phyloP scores from a whole-genome alignment of 2,329 filamentous ascomycete genomes.

The Aotearoamyces nothofagi region DNA sequence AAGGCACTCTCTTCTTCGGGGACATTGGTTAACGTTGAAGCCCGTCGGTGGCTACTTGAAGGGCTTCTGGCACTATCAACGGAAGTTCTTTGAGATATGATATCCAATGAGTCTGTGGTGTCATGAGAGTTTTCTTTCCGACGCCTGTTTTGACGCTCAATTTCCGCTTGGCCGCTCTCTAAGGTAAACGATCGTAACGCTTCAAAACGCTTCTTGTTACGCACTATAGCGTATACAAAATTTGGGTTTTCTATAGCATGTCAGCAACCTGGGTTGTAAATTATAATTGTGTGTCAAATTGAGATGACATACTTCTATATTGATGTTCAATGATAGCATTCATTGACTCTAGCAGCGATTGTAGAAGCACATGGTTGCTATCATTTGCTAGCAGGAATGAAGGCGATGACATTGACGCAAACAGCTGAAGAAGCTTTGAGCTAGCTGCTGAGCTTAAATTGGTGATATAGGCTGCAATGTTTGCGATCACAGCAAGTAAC shows the following conservation, averaged over 20 bases:
- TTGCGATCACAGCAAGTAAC: slow-evolving; percentile 82
- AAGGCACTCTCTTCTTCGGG: slow-evolving; percentile 72
- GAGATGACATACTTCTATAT: slow-evolving; percentile 47
- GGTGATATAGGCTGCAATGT: slow-evolving; percentile 74
- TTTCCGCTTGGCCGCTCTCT: slow-evolving; percentile 82
- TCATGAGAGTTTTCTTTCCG: slow-evolving; percentile 47
- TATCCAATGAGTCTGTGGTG: slow-evolving; percentile 25
- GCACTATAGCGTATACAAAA: slow-evolving; percentile 64
- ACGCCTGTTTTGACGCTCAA: slow-evolving; percentile 61
- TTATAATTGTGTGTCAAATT: background rate
- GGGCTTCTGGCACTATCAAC: slow-evolving; percentile 55
- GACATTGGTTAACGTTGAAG: slow-evolving; percentile 46
- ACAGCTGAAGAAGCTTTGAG: slow-evolving; percentile 74
- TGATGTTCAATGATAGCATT: slow-evolving; percentile 86
- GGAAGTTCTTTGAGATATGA: slow-evolving; percentile 36
- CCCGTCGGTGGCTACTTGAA: slow-evolving; percentile 33
- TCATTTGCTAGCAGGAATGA: slow-evolving; percentile 89
- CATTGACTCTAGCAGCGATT: slow-evolving; percentile 73
- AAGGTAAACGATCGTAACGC: slow-evolving; percentile 76
- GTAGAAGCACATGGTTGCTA: slow-evolving; percentile 68
- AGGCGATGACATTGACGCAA: slow-evolving; percentile 83
- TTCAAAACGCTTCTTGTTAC: slow-evolving; percentile 71
- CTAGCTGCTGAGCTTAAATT: slow-evolving; percentile 60
- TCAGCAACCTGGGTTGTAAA: slow-evolving; percentile 4
- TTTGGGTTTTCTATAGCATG: slow-evolving; percentile 53